These are phyloP conservation scores for Suhomyces sp. DNA, from an alignment of 805 yeast genomes.

Conservation along the genomic window DNA sequence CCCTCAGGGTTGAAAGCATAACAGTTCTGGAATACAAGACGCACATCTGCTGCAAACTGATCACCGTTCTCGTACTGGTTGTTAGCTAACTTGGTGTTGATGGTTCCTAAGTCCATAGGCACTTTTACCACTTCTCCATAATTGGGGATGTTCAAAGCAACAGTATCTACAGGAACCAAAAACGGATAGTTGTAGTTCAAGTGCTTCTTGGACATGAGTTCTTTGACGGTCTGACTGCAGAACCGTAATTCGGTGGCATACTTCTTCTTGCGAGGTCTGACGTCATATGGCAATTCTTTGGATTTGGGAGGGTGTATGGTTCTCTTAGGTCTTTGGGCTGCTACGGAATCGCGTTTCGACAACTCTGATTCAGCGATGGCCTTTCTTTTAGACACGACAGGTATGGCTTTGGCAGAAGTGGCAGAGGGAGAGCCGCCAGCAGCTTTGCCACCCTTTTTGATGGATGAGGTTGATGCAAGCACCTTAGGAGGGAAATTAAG, in stretches of 20 bases:
- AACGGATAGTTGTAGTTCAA: slow-evolving; percentile 87
- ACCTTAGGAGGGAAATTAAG: slow-evolving; percentile 78
- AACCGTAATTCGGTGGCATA: slow-evolving; percentile 85
- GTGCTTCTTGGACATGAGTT: slow-evolving; percentile 78
- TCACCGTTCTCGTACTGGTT: slow-evolving; percentile 88
- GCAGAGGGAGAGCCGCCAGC: slow-evolving; percentile 13
- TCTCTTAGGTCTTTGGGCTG: slow-evolving; percentile 88
- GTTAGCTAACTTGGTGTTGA: slow-evolving; percentile 74
- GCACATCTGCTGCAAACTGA: slow-evolving; percentile 79
- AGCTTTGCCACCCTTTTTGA: slow-evolving; percentile 8
- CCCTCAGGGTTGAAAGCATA: slow-evolving; percentile 94
- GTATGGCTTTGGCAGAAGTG: slow-evolving; percentile 8
- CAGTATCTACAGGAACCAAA: slow-evolving; percentile 91
- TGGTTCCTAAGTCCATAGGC: slow-evolving; percentile 94
- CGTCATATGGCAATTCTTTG: slow-evolving; percentile 88
- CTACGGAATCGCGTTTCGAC: slow-evolving; percentile 56
- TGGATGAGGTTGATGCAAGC: slow-evolving; percentile 12
- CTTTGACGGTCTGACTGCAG: slow-evolving; percentile 79
- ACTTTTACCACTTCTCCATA: slow-evolving; percentile 81
- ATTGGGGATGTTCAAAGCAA: slow-evolving; percentile 88
- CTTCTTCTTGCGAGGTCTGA: slow-evolving; percentile 88
- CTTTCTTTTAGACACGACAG: slow-evolving; percentile 30
- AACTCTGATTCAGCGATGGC: slow-evolving; percentile 50
- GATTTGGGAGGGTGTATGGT: slow-evolving; percentile 96
- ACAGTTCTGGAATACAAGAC: slow-evolving; percentile 84